phyloP scores from a whole-genome alignment of 768 basidiomycete genomes.

The Mycena galericulata region DNA sequence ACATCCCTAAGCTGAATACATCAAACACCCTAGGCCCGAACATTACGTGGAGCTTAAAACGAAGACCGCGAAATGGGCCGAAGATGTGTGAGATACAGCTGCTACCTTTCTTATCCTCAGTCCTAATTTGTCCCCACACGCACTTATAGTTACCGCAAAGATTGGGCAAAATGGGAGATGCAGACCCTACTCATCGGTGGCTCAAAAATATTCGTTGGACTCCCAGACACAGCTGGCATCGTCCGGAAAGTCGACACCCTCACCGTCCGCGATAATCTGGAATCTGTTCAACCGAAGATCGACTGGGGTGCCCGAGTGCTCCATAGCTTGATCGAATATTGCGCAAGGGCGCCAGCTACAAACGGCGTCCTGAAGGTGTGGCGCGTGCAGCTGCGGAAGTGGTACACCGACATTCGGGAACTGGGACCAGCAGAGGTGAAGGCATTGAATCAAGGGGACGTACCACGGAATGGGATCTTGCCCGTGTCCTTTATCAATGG shows the following conservation, averaged over 20 bases:
- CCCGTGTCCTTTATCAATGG: slow-evolving; percentile 18
- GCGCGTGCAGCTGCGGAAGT: slow-evolving; percentile 3
- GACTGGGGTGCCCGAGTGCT: slow-evolving; percentile 24
- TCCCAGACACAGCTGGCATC: neutral
- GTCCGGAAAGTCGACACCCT: neutral
- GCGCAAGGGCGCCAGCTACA: neutral
- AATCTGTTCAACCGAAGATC: neutral
- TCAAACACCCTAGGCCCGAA: slow-evolving; percentile 11
- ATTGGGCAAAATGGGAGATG: slow-evolving; percentile 25
- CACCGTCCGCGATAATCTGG: neutral
- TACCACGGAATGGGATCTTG: slow-evolving; percentile 27
- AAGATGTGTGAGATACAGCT: too few relatives aligned
- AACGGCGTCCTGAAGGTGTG: slow-evolving; percentile 1
- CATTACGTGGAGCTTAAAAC: slow-evolving; percentile 29
- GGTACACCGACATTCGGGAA: slow-evolving; percentile 2
- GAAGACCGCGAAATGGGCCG: neutral
- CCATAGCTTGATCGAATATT: neutral
- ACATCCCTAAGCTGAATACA: slow-evolving; percentile 6
- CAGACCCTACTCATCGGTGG: slow-evolving; percentile 23
- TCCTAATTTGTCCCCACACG: too few relatives aligned
- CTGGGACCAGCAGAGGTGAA: neutral
- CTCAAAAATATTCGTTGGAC: slow-evolving; percentile 16
- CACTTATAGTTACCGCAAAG: too few relatives aligned
- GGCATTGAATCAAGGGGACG: slow-evolving; percentile 15
- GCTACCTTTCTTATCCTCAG: too few relatives aligned